Conservation (phyloP, 179 eudicot genomes). For the Actinidia arguta region DNA sequence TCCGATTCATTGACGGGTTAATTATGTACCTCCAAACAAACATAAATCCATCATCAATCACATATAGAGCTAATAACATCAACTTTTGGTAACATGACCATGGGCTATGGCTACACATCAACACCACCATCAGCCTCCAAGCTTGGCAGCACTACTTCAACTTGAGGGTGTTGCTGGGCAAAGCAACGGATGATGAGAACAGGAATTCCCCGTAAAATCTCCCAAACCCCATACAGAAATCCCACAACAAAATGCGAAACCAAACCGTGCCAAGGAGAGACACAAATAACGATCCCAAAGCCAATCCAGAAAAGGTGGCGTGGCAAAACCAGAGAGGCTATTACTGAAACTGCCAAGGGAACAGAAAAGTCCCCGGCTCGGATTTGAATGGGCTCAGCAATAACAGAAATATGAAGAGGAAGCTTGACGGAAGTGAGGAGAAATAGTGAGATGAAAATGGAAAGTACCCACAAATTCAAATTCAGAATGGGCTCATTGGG, state of each 20-base stretch:
- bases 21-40: too few relatives aligned
- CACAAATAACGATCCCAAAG: neutral
- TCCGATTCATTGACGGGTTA: too few relatives aligned
- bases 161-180: neutral
- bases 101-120: too few relatives aligned
- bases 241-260: neutral
- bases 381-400: neutral
- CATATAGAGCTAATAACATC: too few relatives aligned
- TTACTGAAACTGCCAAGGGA: neutral
- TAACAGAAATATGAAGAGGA: neutral
- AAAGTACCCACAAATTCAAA: too few relatives aligned
- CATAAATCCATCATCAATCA: too few relatives aligned
- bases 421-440: constrained; percentile 4
- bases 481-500: too few relatives aligned
- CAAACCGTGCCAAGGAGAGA: neutral
- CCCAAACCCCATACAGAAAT: neutral
- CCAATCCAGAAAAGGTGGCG: neutral
- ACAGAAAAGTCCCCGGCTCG: neutral
- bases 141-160: too few relatives aligned
- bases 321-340: neutral
- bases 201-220: neutral
- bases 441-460: neutral
- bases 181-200: neutral
- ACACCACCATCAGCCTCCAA: too few relatives aligned
- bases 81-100: too few relatives aligned